Conservation (phyloP, 805 yeast species). For the Saturnispora hagleri region DNA sequence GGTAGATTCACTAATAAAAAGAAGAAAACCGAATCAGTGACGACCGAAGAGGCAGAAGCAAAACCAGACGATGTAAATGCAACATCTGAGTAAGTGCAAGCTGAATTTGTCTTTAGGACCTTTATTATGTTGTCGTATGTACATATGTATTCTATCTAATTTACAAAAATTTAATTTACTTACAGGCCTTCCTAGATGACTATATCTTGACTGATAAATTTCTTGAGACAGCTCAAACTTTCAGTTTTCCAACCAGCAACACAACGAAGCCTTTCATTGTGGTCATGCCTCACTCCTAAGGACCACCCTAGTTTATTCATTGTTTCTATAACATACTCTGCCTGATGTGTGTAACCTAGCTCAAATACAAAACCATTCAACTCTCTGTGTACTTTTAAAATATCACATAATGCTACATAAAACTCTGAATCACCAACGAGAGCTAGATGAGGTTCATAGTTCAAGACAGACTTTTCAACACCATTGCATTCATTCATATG, state of each 20-base stretch:
- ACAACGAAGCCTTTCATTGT: constrained; percentile 44
- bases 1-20: constrained; percentile 50
- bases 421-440: constrained; percentile 72
- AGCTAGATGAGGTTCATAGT: constrained; percentile 71
- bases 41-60: constrained; percentile 9
- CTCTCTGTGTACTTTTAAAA: constrained; percentile 30
- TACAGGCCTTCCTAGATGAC: not conserved
- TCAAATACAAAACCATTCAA: constrained; percentile 67
- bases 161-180: not conserved
- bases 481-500: constrained; percentile 36
- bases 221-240: not conserved
- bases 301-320: constrained; percentile 11
- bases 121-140: not conserved
- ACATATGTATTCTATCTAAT: not conserved
- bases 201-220: not conserved
- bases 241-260: constrained; percentile 49
- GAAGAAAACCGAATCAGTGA: constrained; percentile 23
- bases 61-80: not conserved
- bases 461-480: constrained; percentile 54
- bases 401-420: constrained; percentile 40
- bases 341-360: constrained; percentile 58
- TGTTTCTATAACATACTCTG: constrained; percentile 17
- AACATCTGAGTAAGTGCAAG: not conserved
- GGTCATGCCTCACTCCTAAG: constrained; percentile 48
- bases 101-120: not conserved